Evolutionary conservation across 306 rosid species (phyloP).

Genomic region (Albizia julibrissin): DNA sequence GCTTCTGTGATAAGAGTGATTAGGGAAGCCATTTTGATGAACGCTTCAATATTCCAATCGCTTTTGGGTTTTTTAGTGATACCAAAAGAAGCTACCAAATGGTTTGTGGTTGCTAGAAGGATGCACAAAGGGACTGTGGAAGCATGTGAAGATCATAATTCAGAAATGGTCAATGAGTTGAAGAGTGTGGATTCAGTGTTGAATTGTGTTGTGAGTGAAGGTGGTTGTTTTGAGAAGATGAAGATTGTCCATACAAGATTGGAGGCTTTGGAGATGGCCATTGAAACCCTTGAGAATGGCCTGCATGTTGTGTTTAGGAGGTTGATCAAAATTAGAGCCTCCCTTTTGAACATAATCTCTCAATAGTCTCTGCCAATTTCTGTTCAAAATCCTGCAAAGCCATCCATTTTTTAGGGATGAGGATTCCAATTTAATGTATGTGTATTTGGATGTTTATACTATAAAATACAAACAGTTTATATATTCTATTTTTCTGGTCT

Average conservation of each 20-base stretch:
- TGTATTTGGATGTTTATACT: background rate
- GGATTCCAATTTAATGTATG: constrained; percentile 8
- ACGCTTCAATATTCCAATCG: constrained; percentile 44
- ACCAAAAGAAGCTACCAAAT: constrained; percentile 41
- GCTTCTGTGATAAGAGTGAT: constrained; percentile 30
- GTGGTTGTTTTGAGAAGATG: constrained; percentile 39
- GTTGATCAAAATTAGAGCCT: constrained; percentile 62
- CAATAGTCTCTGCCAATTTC: constrained; percentile 30
- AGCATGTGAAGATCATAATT: constrained; percentile 40
- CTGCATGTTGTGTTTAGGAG: constrained; percentile 57
- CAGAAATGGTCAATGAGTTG: constrained; percentile 45
- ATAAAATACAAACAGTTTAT: background rate
- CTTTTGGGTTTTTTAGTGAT: constrained; percentile 40
- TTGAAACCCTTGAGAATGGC: constrained; percentile 56
- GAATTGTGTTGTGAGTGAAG: constrained; percentile 17
- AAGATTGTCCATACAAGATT: constrained; percentile 32
- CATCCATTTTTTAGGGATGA: constrained; percentile 53
- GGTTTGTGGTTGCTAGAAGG: constrained; percentile 50
- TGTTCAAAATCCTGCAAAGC: constrained; percentile 24
- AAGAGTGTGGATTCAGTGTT: constrained; percentile 48
- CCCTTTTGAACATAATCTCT: constrained; percentile 60
- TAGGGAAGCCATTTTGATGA: constrained; percentile 41
- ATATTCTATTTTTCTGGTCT: background rate
- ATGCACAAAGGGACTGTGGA: constrained; percentile 40
- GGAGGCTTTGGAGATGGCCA: constrained; percentile 54